Percentiles rank a stretch among this genome's conserved stretches.
Conservation (phyloP, 1,284 basidiomycete genomes). For the Sphagnurus paluster region DNA sequence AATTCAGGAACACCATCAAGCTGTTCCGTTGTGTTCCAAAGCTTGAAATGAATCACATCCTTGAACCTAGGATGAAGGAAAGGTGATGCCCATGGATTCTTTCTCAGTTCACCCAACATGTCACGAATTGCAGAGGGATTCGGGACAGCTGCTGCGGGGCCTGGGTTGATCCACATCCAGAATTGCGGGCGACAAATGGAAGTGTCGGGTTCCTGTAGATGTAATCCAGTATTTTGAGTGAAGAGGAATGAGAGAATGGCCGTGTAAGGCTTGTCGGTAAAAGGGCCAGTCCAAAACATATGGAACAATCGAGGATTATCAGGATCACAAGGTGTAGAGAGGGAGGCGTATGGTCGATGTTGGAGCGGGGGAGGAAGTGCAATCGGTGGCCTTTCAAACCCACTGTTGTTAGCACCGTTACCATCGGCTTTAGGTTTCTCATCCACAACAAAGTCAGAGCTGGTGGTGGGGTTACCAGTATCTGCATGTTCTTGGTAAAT, state of each 20-base stretch:
- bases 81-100: conserved; percentile 83
- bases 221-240: conserved; percentile 79
- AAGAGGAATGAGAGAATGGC: conserved; percentile 79
- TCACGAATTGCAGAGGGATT: conserved; percentile 70
- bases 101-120: conserved; percentile 66
- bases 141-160: conserved; percentile 68
- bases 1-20: conserved; percentile 80
- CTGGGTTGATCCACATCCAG: conserved; percentile 89
- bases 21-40: conserved; percentile 91
- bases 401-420: conserved; percentile 36
- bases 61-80: conserved; percentile 82
- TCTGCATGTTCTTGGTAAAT: conserved; percentile 60
- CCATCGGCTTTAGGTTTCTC: conserved; percentile 22
- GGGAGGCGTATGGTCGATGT: conserved; percentile 58
- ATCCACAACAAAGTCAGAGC: neutral
- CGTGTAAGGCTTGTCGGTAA: conserved; percentile 84
- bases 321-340: conserved; percentile 62
- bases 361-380: conserved; percentile 35
- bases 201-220: conserved; percentile 41
- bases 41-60: conserved; percentile 80
- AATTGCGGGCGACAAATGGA: conserved; percentile 69
- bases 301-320: conserved; percentile 77
- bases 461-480: conserved; percentile 10
- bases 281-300: conserved; percentile 85
- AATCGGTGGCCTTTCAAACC: conserved; percentile 47